Conservation (phyloP, 495 filamentous ascomycete genomes). For the Podospora tetraspora region DNA sequence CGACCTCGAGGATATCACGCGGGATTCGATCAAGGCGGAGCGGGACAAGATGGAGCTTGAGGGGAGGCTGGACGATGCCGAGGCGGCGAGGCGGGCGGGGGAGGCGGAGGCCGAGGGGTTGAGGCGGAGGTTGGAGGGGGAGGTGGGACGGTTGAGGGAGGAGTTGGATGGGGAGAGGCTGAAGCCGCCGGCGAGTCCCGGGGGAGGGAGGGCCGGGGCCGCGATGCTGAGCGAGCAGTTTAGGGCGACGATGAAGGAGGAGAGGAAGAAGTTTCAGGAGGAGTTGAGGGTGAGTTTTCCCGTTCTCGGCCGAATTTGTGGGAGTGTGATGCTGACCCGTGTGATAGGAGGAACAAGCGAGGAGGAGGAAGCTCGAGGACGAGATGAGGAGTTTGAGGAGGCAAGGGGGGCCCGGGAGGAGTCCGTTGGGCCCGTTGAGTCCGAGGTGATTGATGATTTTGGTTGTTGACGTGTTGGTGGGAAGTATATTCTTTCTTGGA, state of each 20-base stretch:
- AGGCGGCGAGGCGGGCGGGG: conserved; percentile 27
- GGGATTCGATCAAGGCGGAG: conserved; percentile 79
- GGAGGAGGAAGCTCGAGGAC: conserved; percentile 43
- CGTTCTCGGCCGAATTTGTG: too few species aligned
- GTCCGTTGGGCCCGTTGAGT: conserved; percentile 25
- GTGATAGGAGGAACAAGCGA: conserved; percentile 43
- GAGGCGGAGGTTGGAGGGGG: conserved; percentile 29
- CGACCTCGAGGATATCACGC: conserved; percentile 85
- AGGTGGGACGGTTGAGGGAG: conserved; percentile 37
- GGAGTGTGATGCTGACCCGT: conserved; percentile 16
- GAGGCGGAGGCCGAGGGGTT: conserved; percentile 35
- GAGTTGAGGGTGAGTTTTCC: conserved; percentile 45
- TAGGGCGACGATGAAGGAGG: conserved; percentile 42
- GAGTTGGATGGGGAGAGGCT: conserved; percentile 42
- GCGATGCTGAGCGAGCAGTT: conserved; percentile 39
- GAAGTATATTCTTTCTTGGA: neutral
- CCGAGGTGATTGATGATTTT: conserved; percentile 9
- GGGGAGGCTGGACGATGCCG: conserved; percentile 45
- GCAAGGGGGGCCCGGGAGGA: conserved; percentile 32
- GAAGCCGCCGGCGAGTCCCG: conserved; percentile 24
- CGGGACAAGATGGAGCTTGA: conserved; percentile 75
- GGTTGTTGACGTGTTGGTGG: neutral
- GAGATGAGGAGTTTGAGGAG: conserved; percentile 25
- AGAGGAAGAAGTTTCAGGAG: conserved; percentile 49
- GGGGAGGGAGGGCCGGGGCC: conserved; percentile 22